These are phyloP conservation scores for Leccinum truebloodii DNA, from an alignment of 768 basidiomycete species.

Conservation along the genomic window DNA sequence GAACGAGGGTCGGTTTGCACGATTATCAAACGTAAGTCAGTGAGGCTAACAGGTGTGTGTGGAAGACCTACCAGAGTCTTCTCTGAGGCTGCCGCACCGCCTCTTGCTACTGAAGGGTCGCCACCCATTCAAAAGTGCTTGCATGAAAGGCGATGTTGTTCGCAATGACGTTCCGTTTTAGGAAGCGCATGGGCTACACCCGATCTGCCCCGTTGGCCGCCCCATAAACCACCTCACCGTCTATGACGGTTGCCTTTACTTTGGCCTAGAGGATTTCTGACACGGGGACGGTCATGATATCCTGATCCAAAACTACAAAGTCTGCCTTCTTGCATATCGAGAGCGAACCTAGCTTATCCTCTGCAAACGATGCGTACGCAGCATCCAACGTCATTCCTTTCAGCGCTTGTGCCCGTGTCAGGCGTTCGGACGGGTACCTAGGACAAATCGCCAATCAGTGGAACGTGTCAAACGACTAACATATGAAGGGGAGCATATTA, in stretches of 20 bases:
- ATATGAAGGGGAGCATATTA: conserved; percentile 32
- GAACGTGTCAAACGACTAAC: background rate
- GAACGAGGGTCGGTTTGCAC: background rate
- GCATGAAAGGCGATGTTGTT: too few relatives aligned
- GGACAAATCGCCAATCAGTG: background rate
- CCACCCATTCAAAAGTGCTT: too few relatives aligned
- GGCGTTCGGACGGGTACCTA: conserved; percentile 76
- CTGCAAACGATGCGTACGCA: conserved; percentile 84
- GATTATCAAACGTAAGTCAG: background rate
- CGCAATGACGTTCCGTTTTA: too few relatives aligned
- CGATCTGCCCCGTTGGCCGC: too few relatives aligned
- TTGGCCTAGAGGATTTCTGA: conserved; percentile 64
- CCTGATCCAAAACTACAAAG: conserved; percentile 77
- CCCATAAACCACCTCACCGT: conserved; percentile 72
- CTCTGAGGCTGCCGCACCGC: too few relatives aligned
- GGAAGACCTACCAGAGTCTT: too few relatives aligned
- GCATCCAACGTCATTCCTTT: conserved; percentile 91
- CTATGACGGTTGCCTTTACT: conserved; percentile 74
- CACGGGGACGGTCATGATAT: conserved; percentile 69
- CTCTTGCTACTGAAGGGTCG: too few relatives aligned
- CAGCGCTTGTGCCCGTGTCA: conserved; percentile 80
- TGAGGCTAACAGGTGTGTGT: background rate
- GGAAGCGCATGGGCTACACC: too few relatives aligned
- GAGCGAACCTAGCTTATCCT: conserved; percentile 71
- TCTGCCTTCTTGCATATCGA: conserved; percentile 81